These are phyloP conservation scores for Tylopilus rubrobrunneus DNA, from an alignment of 768 basidiomycete species.

Conservation along the genomic window DNA sequence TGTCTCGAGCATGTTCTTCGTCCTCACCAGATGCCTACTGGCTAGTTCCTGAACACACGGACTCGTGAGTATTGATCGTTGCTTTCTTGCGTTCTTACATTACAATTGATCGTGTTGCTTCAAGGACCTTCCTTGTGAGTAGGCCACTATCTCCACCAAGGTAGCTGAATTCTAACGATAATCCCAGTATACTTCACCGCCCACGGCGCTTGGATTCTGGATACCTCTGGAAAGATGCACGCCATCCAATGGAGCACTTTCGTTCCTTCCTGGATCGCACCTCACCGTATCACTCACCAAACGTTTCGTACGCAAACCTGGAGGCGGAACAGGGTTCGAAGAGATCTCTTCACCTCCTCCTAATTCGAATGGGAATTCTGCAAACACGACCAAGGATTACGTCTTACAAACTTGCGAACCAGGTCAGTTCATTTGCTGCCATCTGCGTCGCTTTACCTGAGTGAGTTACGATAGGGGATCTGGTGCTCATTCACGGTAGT, in stretches of 20 bases:
- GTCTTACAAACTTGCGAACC: slow-evolving; percentile 69
- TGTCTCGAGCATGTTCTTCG: not conserved
- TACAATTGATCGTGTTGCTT: not conserved
- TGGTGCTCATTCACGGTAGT: slow-evolving; percentile 91
- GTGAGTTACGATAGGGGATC: slow-evolving; percentile 52
- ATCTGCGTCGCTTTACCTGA: not conserved
- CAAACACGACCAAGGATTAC: slow-evolving; percentile 40
- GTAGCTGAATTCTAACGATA: slow-evolving; percentile 1
- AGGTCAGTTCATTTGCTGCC: slow-evolving; percentile 37
- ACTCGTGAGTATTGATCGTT: slow-evolving; percentile 60
- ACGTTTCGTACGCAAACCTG: slow-evolving; percentile 77
- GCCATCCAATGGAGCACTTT: slow-evolving; percentile 74
- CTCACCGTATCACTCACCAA: slow-evolving; percentile 67
- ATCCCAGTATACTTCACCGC: slow-evolving; percentile 83
- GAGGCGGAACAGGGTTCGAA: slow-evolving; percentile 85
- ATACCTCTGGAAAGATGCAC: slow-evolving; percentile 92
- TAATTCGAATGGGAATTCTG: slow-evolving; percentile 1
- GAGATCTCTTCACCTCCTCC: slow-evolving; percentile 38
- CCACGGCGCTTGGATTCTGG: slow-evolving; percentile 94
- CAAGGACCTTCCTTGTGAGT: slow-evolving; percentile 71
- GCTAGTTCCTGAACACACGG: slow-evolving; percentile 86
- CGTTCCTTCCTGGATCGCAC: slow-evolving; percentile 91
- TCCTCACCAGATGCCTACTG: not conserved
- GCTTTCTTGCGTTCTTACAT: not conserved
- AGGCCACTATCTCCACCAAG: not conserved